These are phyloP conservation scores for Suillus tomentosus DNA, from an alignment of 768 basidiomycete species.

Conservation along the genomic window DNA sequence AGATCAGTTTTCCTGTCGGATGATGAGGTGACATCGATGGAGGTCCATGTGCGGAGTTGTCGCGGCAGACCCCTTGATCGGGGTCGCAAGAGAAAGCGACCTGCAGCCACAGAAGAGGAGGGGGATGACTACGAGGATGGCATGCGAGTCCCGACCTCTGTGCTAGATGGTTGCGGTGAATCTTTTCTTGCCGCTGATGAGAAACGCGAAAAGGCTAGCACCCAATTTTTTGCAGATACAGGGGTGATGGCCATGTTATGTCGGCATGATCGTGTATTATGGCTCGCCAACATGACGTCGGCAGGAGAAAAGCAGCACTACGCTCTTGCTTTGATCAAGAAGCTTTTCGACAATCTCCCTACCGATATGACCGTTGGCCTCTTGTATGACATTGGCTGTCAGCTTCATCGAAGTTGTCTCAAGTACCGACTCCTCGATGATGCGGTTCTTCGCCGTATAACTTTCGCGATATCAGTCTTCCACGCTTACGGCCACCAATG, in stretches of 20 bases:
- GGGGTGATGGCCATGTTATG: conserved; percentile 27
- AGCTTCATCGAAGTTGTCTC: conserved; percentile 21
- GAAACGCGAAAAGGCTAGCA: conserved; percentile 20
- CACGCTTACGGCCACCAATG: conserved; percentile 13
- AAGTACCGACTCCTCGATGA: conserved; percentile 11
- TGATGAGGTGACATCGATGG: conserved; percentile 23
- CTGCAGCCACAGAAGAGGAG: not conserved
- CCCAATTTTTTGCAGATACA: conserved; percentile 20
- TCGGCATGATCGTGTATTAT: conserved; percentile 24
- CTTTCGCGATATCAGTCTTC: conserved; percentile 11
- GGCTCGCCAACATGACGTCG: conserved; percentile 22
- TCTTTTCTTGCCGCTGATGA: conserved; percentile 28
- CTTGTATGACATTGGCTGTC: conserved; percentile 31
- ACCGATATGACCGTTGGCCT: conserved; percentile 15
- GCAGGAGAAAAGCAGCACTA: conserved; percentile 21
- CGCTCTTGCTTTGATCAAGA: conserved; percentile 13
- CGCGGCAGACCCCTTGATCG: not conserved
- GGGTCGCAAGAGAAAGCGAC: not conserved
- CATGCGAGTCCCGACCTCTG: conserved; percentile 29
- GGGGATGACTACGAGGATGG: conserved; percentile 15
- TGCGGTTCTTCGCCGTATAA: not conserved
- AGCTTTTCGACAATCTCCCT: conserved; percentile 19
- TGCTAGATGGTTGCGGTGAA: conserved; percentile 33
- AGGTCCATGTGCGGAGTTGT: conserved; percentile 10
- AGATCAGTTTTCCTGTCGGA: conserved; percentile 23